Evolutionary conservation across 768 basidiomycete species (phyloP).

Genomic region (Boletus reticuloceps): DNA sequence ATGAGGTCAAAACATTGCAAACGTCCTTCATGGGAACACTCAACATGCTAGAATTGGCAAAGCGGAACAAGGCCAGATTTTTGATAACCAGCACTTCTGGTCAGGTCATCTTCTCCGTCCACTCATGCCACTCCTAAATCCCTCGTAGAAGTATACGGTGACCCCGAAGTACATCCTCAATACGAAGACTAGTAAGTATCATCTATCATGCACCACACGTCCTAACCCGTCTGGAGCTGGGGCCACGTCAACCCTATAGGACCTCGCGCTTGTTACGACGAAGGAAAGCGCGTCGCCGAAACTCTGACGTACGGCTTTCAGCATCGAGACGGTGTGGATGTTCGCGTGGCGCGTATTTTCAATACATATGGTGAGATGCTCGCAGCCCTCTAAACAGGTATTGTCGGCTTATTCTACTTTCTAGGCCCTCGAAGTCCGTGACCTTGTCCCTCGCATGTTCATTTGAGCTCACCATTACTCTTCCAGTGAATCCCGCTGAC

Average conservation of each 20-base stretch:
- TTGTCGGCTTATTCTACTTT: background rate
- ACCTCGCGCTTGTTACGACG: constrained; percentile 98
- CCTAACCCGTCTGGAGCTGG: constrained; percentile 57
- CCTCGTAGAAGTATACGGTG: constrained; percentile 88
- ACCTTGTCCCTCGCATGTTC: constrained; percentile 24
- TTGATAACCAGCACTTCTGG: constrained; percentile 94
- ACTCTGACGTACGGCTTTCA: constrained; percentile 96
- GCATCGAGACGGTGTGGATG: constrained; percentile 91
- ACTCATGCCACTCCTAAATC: background rate
- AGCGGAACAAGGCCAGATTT: constrained; percentile 96
- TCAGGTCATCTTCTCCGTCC: constrained; percentile 31
- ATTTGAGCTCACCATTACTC: constrained; percentile 22
- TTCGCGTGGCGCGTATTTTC: constrained; percentile 97
- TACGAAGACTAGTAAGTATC: constrained; percentile 84
- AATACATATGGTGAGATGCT: constrained; percentile 75
- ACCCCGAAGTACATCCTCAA: constrained; percentile 98
- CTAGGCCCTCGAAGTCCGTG: constrained; percentile 65
- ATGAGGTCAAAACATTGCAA: constrained; percentile 97
- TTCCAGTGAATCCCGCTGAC: constrained; percentile 89
- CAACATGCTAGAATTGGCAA: constrained; percentile 98
- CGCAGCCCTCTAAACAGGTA: background rate
- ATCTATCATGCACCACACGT: background rate
- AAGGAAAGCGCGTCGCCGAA: constrained; percentile 99
- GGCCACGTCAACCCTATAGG: constrained; percentile 99
- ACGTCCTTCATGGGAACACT: constrained; percentile 98